phyloP scores from a whole-genome alignment of 2,329 filamentous ascomycete species.

The Grosmannia serpens region DNA sequence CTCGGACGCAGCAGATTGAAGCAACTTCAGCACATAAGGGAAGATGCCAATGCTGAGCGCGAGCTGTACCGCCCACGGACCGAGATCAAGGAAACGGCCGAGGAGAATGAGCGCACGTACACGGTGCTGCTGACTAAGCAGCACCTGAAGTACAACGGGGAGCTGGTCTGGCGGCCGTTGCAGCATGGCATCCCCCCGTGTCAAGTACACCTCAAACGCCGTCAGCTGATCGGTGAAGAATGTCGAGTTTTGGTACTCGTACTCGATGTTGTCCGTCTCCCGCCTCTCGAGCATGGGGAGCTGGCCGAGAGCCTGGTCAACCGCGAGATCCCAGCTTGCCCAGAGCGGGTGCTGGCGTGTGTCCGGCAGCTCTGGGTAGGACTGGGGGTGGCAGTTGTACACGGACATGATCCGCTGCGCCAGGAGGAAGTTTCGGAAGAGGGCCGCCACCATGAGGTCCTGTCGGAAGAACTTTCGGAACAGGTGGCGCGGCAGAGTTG shows the following conservation, averaged over 20 bases:
- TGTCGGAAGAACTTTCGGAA: constrained; percentile 97
- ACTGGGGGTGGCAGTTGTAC: constrained; percentile 91
- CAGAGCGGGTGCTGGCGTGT: constrained; percentile 91
- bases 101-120: constrained; percentile 83
- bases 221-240: constrained; percentile 97
- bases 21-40: constrained; percentile 91
- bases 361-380: constrained; percentile 81
- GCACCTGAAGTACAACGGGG: constrained; percentile 88
- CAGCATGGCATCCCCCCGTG: constrained; percentile 65
- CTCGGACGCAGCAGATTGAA: constrained; percentile 90
- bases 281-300: constrained; percentile 74
- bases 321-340: constrained; percentile 95
- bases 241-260: constrained; percentile 86
- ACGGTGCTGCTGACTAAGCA: constrained; percentile 89
- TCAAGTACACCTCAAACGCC: constrained; percentile 91
- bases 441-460: constrained; percentile 95
- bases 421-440: constrained; percentile 92
- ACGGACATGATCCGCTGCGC: constrained; percentile 93
- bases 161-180: constrained; percentile 88
- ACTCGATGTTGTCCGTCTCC: constrained; percentile 61
- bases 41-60: constrained; percentile 97
- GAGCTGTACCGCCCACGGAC: constrained; percentile 97
- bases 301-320: constrained; percentile 88
- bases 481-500: constrained; percentile 74
- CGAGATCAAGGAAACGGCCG: constrained; percentile 86